A percentile compares a stretch with the other conserved stretches of the same genome.
Conservation (phyloP, 1,139 yeast species). For the Yamadazyma blattariae region DNA sequence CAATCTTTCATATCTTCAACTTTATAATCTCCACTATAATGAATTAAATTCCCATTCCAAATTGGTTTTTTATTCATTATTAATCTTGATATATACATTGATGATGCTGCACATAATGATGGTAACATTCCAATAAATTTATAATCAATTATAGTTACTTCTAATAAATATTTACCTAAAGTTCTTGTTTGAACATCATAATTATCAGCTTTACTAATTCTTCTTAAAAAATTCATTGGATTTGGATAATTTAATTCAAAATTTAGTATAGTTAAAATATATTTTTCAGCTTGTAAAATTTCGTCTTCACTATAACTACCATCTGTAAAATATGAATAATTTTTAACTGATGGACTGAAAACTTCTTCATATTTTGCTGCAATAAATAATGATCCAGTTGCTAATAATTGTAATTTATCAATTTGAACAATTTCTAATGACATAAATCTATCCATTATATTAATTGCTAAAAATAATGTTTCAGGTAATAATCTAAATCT, state of each 20-base stretch:
- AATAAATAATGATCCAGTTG: slow-evolving; percentile 85
- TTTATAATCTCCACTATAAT: slow-evolving; percentile 90
- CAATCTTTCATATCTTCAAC: slow-evolving; percentile 70
- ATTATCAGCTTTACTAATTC: slow-evolving; percentile 93
- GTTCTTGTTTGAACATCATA: slow-evolving; percentile 92
- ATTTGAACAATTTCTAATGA: slow-evolving; percentile 76
- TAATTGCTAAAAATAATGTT: slow-evolving; percentile 83
- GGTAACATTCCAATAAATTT: slow-evolving; percentile 78
- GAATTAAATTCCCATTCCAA: slow-evolving; percentile 84
- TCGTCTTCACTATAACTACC: slow-evolving; percentile 83
- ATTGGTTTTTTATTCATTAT: slow-evolving; percentile 68
- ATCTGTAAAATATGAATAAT: slow-evolving; percentile 87
- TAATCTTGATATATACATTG: slow-evolving; percentile 84
- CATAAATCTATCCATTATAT: slow-evolving; percentile 88
- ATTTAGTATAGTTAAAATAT: slow-evolving; percentile 69
- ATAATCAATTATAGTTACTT: slow-evolving; percentile 78
- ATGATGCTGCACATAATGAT: slow-evolving; percentile 83
- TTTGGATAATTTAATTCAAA: slow-evolving; percentile 87
- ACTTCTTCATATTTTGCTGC: slow-evolving; percentile 97
- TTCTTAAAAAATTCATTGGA: slow-evolving; percentile 89
- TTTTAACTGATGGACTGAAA: slow-evolving; percentile 82
- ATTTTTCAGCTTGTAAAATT: slow-evolving; percentile 83
- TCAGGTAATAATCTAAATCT: slow-evolving; percentile 88
- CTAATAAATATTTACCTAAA: slow-evolving; percentile 84
- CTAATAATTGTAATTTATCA: slow-evolving; percentile 83